Base-by-base conservation (phyloP, 371 early-diverging fungal species). In the Rhizopus arrhizus region DNA sequence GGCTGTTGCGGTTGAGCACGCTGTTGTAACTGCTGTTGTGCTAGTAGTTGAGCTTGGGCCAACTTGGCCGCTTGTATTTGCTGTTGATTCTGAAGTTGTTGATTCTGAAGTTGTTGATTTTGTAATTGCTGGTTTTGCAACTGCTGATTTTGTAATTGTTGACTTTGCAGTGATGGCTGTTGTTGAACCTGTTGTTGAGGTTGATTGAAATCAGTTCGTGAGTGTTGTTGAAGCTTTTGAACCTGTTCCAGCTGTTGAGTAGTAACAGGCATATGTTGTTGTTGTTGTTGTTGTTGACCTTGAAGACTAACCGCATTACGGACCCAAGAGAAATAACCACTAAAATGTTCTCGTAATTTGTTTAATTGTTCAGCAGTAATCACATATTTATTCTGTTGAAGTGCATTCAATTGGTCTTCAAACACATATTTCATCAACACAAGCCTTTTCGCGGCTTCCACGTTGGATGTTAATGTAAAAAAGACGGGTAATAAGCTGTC, bases 351-450 rank as follows among this genome's bases (percentile, higher is more conserved):
- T 36, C 69, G 66, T 34, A 86, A 56, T 40, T 80, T 81, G 1
- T 63, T 59, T 16, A 86, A 59, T 31, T 82, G 72, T 11, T 80
- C 78, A 13, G 77, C 52, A 4, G 67, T 75, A 31, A 86, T 76
- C 6, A 77, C 66, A 53, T 66, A 86, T 15, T 73, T 70, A 32
- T 80, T 73, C 28, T 80, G 80, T 28, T 71, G 67, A 11, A 83
- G 53, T 9, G 74, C 56, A 1, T 72, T 75, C 28, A 82, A 59
- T 50, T 86, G 86, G 51, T 83, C 84, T 58, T 86, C 78, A 67
- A 83, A 83, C 78, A 84, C 74, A 50, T 78, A 77, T 61, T 86
- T 86, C 83, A 85, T 80, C 55, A 81, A 53, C 29, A 83, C 77
- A 42, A 52, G 48, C 66, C 66, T 60, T 12, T 65, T 54, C 13